Evolutionary conservation across 2,329 filamentous ascomycete species (phyloP).

Genomic region (Nemania diffusa): DNA sequence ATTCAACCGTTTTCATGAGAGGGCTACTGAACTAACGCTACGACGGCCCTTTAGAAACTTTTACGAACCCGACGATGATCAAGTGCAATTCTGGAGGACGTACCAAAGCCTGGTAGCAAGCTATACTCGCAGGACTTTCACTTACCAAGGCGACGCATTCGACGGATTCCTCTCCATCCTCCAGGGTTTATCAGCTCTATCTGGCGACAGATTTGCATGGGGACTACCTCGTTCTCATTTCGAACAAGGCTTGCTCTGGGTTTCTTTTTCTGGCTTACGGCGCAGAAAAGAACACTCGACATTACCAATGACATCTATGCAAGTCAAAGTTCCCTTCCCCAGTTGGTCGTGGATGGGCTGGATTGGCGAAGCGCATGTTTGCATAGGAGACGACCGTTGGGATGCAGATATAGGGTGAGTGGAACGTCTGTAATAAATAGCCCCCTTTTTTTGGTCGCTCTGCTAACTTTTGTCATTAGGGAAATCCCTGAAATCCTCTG

Average conservation of each 20-base stretch:
- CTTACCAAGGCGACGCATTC: conserved; percentile 18
- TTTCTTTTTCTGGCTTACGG: conserved; percentile 1
- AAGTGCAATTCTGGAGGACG: conserved; percentile 6
- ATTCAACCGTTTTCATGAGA: conserved; percentile 13
- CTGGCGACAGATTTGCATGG: conserved; percentile 4
- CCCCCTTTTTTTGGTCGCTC: background rate
- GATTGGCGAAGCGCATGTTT: conserved; percentile 19
- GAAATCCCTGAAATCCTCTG: conserved; percentile 13
- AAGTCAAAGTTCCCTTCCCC: conserved; percentile 8
- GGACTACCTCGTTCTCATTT: conserved; percentile 15
- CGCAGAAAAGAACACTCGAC: conserved; percentile 7
- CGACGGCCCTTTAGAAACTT: conserved; percentile 4
- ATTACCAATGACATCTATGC: conserved; percentile 11
- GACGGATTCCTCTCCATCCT: conserved; percentile 12
- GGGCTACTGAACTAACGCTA: conserved; percentile 3
- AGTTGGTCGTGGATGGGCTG: conserved; percentile 25
- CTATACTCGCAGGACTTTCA: conserved; percentile 15
- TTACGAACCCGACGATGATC: conserved; percentile 15
- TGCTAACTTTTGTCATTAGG: background rate
- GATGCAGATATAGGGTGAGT: conserved; percentile 16
- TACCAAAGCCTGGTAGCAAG: conserved; percentile 6
- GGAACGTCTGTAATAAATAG: background rate
- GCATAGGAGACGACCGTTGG: conserved; percentile 15
- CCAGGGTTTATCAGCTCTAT: conserved; percentile 8
- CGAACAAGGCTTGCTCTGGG: conserved; percentile 17